A percentile compares a stretch with the other conserved stretches of the same genome.
These are phyloP conservation scores for Pseudoperonospora humuli DNA, from an alignment of 352 stramenopile species.

Conservation along the genomic window DNA sequence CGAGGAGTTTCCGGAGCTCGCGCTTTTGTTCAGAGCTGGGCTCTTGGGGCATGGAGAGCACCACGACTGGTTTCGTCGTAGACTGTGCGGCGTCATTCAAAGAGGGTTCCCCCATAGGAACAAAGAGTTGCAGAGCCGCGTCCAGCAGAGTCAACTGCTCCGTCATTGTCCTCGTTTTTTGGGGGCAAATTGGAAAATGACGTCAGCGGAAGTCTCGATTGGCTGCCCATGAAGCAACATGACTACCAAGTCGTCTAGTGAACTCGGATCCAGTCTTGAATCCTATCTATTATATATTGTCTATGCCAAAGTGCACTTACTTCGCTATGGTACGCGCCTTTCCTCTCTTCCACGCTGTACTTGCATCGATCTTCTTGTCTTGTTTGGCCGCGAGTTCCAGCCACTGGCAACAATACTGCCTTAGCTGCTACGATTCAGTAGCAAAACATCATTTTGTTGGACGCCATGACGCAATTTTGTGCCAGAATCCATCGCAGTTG, in stretches of 20 bases:
- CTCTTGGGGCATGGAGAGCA: constrained; percentile 16
- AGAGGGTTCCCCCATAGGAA: constrained; percentile 1
- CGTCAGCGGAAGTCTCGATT: constrained; percentile 6
- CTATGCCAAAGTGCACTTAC: constrained; percentile 1
- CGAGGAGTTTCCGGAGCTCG: constrained; percentile 34
- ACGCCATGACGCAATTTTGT: background rate
- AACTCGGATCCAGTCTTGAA: background rate
- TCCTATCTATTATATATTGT: constrained; percentile 9
- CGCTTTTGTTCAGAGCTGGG: constrained; percentile 23
- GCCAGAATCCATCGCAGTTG: too few species aligned
- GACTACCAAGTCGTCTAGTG: too few species aligned
- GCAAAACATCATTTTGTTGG: background rate
- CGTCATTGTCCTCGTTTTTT: constrained; percentile 4
- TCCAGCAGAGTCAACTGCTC: constrained; percentile 12
- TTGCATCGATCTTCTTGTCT: too few species aligned
- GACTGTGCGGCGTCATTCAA: constrained; percentile 2
- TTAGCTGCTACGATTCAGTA: background rate
- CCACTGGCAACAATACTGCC: too few species aligned
- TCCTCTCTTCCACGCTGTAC: constrained; percentile 1
- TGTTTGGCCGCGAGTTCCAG: too few species aligned
- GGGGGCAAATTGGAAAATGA: constrained; percentile 12
- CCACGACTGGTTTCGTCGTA: constrained; percentile 15
- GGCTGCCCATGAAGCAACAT: background rate
- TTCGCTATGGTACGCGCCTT: constrained; percentile 2
- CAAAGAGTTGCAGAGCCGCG: constrained; percentile 17